Evolutionary conservation across 2,329 filamentous ascomycete genomes (phyloP), one percentile per base, ranked within the genome.

Genomic region (Clathrospora elynae): DNA sequence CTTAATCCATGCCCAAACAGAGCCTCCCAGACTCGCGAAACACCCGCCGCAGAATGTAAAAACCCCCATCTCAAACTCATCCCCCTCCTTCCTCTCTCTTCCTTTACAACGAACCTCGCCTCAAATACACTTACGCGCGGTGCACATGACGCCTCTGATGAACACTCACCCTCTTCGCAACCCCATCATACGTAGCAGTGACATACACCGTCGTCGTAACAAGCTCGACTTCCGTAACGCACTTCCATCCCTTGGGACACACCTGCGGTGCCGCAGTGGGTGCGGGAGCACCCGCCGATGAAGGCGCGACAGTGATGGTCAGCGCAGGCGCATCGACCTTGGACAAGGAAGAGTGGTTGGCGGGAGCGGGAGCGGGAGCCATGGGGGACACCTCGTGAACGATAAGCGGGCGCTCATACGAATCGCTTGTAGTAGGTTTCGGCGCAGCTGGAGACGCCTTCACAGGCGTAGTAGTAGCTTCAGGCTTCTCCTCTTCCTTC

Each of bases 191-290:
- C 12, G 53, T 49, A 20, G 54, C 53, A 41, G 64, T 67, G 1
- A 59, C 52, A 9, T 62, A 64, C 26, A 58, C 51, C 6, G 57
- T 56, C 52, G 63, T 42, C 1, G 62, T 66, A 12, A 64, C 57
- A 4, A 58, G 45, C 34, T 58, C 53, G 31, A 55, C 39, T 16
- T 55, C 51, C 6, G 49, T 54, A 6, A 66, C 56, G 34, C 61
- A 66, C 13, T 45, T 42, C 20, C 49, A 53, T 12, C 59, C 61
- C 24, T 48, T 17, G 14, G 56, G 59, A 43, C 58, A 64, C 19
- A n/a, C n/a, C n/a, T 33, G 35, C 6, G 35, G 41, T 8, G 50
- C 46, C 11, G 31, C 23, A 1, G 57, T 62, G 1, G 64, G 56
- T 5, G 55, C 55, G 4, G 62, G 59, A 0, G 50, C 53, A 10